Base-by-base conservation (phyloP, 352 stramenopile genomes). In the Phytophthora quininea region DNA sequence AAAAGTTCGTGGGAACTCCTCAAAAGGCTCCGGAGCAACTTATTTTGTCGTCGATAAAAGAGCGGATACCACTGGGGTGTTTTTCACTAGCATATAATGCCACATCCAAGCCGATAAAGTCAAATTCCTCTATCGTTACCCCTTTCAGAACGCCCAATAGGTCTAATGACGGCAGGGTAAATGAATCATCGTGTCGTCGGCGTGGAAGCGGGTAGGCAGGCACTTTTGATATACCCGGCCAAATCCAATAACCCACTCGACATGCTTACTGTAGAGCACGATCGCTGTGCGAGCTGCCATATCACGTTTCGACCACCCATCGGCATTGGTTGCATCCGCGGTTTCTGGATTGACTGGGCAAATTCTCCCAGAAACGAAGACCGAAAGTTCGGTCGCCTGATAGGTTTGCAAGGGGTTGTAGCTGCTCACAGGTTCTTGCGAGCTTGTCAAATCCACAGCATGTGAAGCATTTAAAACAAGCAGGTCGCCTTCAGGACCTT, bases 241-340 rank as follows among this genome's bases (percentile, higher is more conserved):
- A 58, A 92, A 91, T 12, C 49, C 69, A 68, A 91, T 86, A 27
- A 95, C 33, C 82, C 86, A 92, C 50, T 93, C 88, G 7, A 93
- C 69, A 15, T 89, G 82, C 52, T 89, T 93, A 2, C 71, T 83
- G 67, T 95, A 93, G 6, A 95, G 46, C 1, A 95, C 69, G 31
- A 93, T 69, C 24, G 85, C 79, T 45, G 81, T 87, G 29, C 80
- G 66, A 15, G 77, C 69, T 24, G 78, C 74, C 43, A 88, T 87
- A 8, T 89, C 82, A 47, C 79, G 79, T 48, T 89, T 89, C 4
- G 67, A 79, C 47, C 64, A 76, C 19, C 61, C 58, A 14, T 70
- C 61, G 33, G 32, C 56, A 29, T n/a, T 52, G 14, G 55, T 77
- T 40, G 49, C 8, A 40, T 64, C 65, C 6, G 47, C 46, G 32